Conservation (phyloP, 768 basidiomycete species). For the Macrocybe gigantea region DNA sequence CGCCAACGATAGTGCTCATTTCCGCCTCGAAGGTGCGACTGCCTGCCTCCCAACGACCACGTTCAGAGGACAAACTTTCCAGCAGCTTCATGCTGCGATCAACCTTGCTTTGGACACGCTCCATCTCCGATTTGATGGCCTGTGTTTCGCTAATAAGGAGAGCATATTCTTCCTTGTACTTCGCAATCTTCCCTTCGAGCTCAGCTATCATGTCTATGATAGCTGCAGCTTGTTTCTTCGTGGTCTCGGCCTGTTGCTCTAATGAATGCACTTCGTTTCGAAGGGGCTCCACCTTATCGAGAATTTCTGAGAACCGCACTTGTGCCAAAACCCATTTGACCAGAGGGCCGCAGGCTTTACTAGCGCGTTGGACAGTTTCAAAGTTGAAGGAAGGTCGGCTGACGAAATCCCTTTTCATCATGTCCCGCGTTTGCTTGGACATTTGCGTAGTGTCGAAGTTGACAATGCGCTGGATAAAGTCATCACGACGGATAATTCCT, state of each 20-base stretch:
- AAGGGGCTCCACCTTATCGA: constrained; percentile 94
- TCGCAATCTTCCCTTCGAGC: constrained; percentile 86
- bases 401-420: constrained; percentile 91
- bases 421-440: constrained; percentile 82
- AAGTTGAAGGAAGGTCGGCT: constrained; percentile 90
- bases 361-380: constrained; percentile 91
- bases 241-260: constrained; percentile 89
- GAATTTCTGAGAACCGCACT: constrained; percentile 93
- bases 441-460: constrained; percentile 94
- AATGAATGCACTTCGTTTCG: constrained; percentile 93
- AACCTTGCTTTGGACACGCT: constrained; percentile 94
- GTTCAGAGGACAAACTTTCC: constrained; percentile 91
- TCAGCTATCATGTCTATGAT: constrained; percentile 92
- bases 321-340: constrained; percentile 99
- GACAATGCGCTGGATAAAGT: constrained; percentile 94
- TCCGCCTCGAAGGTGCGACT: constrained; percentile 95
- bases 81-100: constrained; percentile 95
- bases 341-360: constrained; percentile 94
- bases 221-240: constrained; percentile 85
- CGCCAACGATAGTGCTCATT: constrained; percentile 98
- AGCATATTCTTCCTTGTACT: constrained; percentile 97
- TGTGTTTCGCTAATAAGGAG: constrained; percentile 94
- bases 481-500: constrained; percentile 90
- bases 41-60: constrained; percentile 89
- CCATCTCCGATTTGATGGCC: constrained; percentile 97